A percentile compares a stretch with the other conserved stretches of the same genome.
phyloP scores from a whole-genome alignment of 139 green algal species.

The Picochlorum sp. region DNA sequence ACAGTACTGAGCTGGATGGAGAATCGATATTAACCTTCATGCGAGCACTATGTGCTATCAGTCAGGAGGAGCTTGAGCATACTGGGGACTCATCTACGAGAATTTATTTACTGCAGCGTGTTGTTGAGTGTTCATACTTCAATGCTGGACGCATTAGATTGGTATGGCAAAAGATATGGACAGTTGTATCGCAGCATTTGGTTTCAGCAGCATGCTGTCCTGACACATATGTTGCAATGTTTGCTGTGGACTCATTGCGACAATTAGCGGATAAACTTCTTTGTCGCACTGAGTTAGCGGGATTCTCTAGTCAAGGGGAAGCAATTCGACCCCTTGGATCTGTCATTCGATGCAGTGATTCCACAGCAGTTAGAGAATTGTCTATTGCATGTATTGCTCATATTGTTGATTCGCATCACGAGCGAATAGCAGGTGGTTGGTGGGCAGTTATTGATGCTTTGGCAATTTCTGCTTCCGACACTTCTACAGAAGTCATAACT shows the following conservation, averaged over 20 bases:
- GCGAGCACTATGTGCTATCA: constrained; percentile 71
- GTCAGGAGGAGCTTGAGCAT: constrained; percentile 67
- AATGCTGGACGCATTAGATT: constrained; percentile 79
- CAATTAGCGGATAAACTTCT: constrained; percentile 84
- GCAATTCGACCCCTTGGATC: constrained; percentile 95
- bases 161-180: constrained; percentile 93
- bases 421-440: constrained; percentile 93
- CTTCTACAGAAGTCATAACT: constrained; percentile 33
- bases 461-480: constrained; percentile 36
- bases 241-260: constrained; percentile 78
- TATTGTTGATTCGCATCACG: constrained; percentile 73
- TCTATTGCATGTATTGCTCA: constrained; percentile 85
- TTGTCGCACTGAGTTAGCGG: constrained; percentile 89
- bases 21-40: constrained; percentile 92
- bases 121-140: constrained; percentile 46
- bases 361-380: constrained; percentile 88
- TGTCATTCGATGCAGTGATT: constrained; percentile 79
- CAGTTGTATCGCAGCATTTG: constrained; percentile 53
- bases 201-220: constrained; percentile 80
- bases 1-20: constrained; percentile 58
- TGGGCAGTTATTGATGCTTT: constrained; percentile 64
- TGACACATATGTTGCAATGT: constrained; percentile 74
- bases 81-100: not conserved
- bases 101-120: constrained; percentile 22
- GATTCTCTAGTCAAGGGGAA: constrained; percentile 89